A percentile compares a stretch with the other conserved stretches of the same genome.
Conservation (phyloP, 108 stramenopile species). For the Aurantiochytrium sp. region DNA sequence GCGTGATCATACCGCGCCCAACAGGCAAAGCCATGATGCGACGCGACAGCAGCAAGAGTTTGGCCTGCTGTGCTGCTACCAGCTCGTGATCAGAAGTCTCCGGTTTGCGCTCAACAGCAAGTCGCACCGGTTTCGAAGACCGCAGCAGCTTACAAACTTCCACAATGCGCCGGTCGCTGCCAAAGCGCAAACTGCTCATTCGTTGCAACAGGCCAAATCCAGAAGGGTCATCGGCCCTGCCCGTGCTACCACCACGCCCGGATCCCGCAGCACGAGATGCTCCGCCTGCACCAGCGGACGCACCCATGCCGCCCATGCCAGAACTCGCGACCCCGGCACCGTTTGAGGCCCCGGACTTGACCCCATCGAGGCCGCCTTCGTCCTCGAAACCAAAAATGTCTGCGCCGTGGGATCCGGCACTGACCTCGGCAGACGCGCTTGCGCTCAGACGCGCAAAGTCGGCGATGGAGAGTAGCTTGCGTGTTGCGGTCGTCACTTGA, state of each 20-base stretch:
- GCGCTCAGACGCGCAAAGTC: neutral
- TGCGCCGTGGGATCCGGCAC: neutral
- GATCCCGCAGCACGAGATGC: neutral
- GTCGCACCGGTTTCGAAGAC: conserved; percentile 68
- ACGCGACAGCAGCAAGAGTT: conserved; percentile 66
- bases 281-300: neutral
- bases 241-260: neutral
- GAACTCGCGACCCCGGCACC: too few species aligned
- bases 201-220: conserved; percentile 56
- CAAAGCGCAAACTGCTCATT: conserved; percentile 73
- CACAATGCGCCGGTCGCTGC: conserved; percentile 71
- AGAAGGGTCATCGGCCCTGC: neutral
- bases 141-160: conserved; percentile 80
- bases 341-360: neutral
- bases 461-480: neutral
- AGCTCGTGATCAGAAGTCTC: conserved; percentile 82
- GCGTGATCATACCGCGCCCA: conserved; percentile 90
- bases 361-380: neutral
- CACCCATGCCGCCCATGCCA: neutral
- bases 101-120: conserved; percentile 65
- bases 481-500: neutral
- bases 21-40: conserved; percentile 73
- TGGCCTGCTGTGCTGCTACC: conserved; percentile 71
- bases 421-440: conserved; percentile 3
- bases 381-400: neutral